Base-by-base conservation (phyloP, 176 grass and related monocot genomes). In the Aegilops bicornis region DNA sequence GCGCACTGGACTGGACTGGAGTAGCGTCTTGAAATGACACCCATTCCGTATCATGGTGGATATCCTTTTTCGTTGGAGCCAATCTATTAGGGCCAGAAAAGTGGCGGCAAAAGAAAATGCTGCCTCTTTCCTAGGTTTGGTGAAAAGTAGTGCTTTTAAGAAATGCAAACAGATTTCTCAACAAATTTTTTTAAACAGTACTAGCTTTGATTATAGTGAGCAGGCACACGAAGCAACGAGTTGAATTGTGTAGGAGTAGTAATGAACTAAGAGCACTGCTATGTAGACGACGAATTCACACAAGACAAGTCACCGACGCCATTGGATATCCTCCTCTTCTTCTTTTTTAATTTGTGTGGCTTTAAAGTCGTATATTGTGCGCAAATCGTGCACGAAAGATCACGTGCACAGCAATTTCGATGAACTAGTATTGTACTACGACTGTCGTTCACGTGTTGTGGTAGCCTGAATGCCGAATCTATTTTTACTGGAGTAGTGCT, bases 61-160 rank as follows among this genome's bases (percentile, higher is more conserved):
- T 43, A 12, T 43, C 42, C 39, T 13, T 88, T 73, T 73, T 40
- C 50, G 39, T 73, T 89, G 72, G 72, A 64, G 23, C 54, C 37
- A 27, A 66, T 79, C 52, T 37, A n/a, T 23, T 83, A 62, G 23
- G 22, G 23, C 32, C 66, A 54, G n/a, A 56, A 56, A 79, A 79
- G 50, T 6, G 22, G 40, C 27, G 61, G 37, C 11, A 54, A 20
- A 64, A 79, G 64, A 14, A 3, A 16, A 2, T 54, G 30, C 40
- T 74, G 62, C 27, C 16, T 17, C 48, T 37, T 32, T 16, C n/a
- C 0, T 29, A 40, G 39, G 56, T 89, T 73, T 2, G 43, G 82
- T 80, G 58, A 65, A 85, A 89, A 89, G 82, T 7, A 2, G 58
- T 32, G 82, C 76, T 56, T 56, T 50, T 13, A 39, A 72, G 52